Base-by-base conservation (phyloP, 73 alveolate genomes). In the Paramecium primaurelia region DNA sequence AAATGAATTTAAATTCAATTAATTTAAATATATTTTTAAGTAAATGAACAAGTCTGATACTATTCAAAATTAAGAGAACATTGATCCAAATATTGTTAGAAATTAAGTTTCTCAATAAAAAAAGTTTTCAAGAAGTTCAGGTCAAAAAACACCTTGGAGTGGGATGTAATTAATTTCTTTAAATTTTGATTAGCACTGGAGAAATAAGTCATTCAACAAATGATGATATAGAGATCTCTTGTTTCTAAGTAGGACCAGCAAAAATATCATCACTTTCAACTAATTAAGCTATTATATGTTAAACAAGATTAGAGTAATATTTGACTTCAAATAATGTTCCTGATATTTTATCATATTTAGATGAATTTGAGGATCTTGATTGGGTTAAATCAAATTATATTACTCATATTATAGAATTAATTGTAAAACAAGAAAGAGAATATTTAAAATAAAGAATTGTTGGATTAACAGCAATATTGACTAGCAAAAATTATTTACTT, bases 281-380 rank as follows among this genome's bases (percentile, higher is more conserved):
- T 3, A 32, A 71, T 36, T 71, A 71, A 71, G 59, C 25, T 4
- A 40, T 36, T 4, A 22, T 71, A 8, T 80, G 75, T 44, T 12
- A 80, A 45, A 10, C 34, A 1, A 42, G 34, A 44, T 80, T 80
- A 44, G 77, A 80, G 9, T 47, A 38, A 26, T 80, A 44, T 44
- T 47, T 80, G 64, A 80, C 69, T 47, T 80, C 91, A 42, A 40
- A 77, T 20, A 77, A 22, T 44, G 89, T 77, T 22, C 89, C 71
- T 40, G 89, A 77, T 44, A 77, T 40, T 18, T 4, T 77, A 14
- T 26, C 59, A n/a, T 77, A 40, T 22, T 14, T 77, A 18, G 89
- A 77, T 77, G 89, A 77, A 77, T 77, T 77, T 44, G 89, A 77
- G 18, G 89, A 77, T 40, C 47, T 77, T 12, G 89, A 77, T 40